These are phyloP conservation scores for Prorocentrum cordatum DNA, from an alignment of 169 alveolate species.

Conservation along the genomic window DNA sequence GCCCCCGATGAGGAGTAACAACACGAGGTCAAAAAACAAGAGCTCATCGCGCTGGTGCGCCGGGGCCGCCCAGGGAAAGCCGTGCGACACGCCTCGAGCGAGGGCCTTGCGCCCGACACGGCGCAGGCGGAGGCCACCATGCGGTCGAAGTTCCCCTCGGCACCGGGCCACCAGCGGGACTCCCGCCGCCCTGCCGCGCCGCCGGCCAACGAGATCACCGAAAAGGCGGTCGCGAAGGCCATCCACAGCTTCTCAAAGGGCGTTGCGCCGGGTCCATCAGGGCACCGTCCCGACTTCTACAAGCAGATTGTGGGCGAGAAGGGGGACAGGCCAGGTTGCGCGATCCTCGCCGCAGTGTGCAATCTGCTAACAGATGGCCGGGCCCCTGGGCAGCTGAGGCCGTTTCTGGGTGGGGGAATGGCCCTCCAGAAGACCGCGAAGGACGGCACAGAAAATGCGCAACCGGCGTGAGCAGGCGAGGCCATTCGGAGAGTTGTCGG, in stretches of 20 bases:
- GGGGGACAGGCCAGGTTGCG: not conserved
- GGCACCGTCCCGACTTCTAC: not conserved
- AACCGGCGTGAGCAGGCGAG: too few relatives aligned
- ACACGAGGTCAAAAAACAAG: too few relatives aligned
- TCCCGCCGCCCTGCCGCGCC: not conserved
- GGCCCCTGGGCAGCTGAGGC: not conserved
- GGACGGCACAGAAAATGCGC: too few relatives aligned
- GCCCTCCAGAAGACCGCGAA: not conserved
- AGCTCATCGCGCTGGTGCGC: not conserved
- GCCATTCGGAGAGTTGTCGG: too few relatives aligned
- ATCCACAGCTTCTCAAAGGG: not conserved
- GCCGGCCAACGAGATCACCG: not conserved
- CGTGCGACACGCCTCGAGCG: not conserved
- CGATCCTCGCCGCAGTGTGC: not conserved
- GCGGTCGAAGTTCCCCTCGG: not conserved
- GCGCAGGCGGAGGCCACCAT: not conserved
- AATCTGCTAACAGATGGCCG: constrained; percentile 21
- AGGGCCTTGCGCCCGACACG: not conserved
- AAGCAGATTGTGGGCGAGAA: not conserved
- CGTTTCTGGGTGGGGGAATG: not conserved
- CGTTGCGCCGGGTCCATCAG: constrained; percentile 8
- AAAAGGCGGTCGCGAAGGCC: not conserved
- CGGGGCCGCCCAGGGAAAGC: constrained; percentile 9
- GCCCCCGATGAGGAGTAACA: not conserved
- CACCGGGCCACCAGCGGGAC: not conserved